Evolutionary conservation across 1,284 basidiomycete species (phyloP).

Genomic region (Leccinum fuscescens): DNA sequence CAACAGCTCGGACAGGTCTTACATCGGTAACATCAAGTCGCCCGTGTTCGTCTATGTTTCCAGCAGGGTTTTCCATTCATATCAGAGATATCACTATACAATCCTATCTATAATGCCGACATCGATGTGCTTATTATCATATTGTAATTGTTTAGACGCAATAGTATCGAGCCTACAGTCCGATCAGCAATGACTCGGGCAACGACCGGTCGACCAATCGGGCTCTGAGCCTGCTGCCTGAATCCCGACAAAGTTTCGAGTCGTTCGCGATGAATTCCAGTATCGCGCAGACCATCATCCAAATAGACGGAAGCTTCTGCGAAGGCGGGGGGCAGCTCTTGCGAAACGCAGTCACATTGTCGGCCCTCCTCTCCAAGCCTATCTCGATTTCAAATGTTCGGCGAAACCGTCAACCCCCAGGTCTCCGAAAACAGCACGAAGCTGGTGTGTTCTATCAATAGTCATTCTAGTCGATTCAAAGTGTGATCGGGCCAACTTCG

Average conservation of each 20-base stretch:
- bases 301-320: slow-evolving; percentile 45
- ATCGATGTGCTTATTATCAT: slow-evolving; percentile 8
- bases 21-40: slow-evolving; percentile 18
- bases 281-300: slow-evolving; percentile 9
- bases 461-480: background rate
- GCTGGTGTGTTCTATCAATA: slow-evolving; percentile 44
- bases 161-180: background rate
- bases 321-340: slow-evolving; percentile 73
- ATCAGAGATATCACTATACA: slow-evolving; percentile 4
- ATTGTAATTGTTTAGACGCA: slow-evolving; percentile 1
- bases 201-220: too few relatives aligned
- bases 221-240: background rate
- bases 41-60: background rate
- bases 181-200: too few relatives aligned
- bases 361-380: slow-evolving; percentile 56
- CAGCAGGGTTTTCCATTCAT: background rate
- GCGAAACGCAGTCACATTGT: slow-evolving; percentile 61
- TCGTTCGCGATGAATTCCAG: slow-evolving; percentile 14
- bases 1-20: slow-evolving; percentile 30
- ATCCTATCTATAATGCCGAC: slow-evolving; percentile 10
- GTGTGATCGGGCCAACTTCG: background rate
- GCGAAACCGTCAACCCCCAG: slow-evolving; percentile 51
- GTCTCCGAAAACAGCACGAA: slow-evolving; percentile 66
- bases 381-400: slow-evolving; percentile 62
- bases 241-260: background rate